These are phyloP conservation scores for Solanum dulcamara DNA, from an alignment of 257 asterid genomes.

Conservation along the genomic window DNA sequence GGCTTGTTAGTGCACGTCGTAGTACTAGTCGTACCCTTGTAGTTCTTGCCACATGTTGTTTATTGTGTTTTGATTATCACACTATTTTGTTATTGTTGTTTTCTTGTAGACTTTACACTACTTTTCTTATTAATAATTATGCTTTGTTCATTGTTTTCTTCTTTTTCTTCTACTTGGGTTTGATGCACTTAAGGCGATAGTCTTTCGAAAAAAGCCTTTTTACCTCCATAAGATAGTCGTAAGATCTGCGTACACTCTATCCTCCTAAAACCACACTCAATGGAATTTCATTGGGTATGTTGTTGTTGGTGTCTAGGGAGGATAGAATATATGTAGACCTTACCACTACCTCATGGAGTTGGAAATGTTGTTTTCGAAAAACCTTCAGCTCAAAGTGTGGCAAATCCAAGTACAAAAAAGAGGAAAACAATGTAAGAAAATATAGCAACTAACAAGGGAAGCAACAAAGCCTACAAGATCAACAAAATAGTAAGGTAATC, in stretches of 20 bases:
- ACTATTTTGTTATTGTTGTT: too few relatives aligned
- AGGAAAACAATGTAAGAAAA: not conserved
- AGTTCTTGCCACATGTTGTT: not conserved
- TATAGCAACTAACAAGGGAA: not conserved
- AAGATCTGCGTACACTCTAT: not conserved
- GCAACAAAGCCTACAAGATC: not conserved
- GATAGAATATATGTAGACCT: too few relatives aligned
- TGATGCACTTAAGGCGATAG: too few relatives aligned
- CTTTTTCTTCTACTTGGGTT: not conserved
- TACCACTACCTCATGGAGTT: too few relatives aligned
- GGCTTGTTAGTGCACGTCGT: not conserved
- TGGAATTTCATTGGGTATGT: not conserved
- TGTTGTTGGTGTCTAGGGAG: too few relatives aligned
- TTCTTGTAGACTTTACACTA: not conserved
- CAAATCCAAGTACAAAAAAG: not conserved
- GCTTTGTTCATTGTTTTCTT: not conserved
- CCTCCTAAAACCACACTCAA: not conserved
- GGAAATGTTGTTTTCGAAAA: too few relatives aligned
- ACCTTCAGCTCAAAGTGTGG: not conserved
- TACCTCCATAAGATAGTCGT: not conserved
- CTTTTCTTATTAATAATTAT: too few relatives aligned
- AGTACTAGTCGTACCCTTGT: not conserved
- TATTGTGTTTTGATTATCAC: not conserved
- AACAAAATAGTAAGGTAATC: not conserved
- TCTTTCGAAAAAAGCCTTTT: too few relatives aligned